A percentile compares a stretch with the other conserved stretches of the same genome.
Conservation (phyloP, 139 green algal genomes). For the Medakamo hakoo region DNA sequence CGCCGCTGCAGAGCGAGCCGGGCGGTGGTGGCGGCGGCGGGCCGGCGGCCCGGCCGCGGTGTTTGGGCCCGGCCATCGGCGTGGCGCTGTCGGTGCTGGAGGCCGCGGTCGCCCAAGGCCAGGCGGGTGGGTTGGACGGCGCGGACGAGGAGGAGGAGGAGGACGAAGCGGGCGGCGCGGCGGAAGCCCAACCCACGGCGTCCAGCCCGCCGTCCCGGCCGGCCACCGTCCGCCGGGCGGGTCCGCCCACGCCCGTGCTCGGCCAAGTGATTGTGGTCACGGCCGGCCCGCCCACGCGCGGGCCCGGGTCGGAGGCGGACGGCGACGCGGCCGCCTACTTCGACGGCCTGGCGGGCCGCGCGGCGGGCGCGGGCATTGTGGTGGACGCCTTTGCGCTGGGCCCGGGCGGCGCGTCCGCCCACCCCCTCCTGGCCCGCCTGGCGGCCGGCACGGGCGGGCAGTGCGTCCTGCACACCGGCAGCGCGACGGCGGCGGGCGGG, state of each 20-base stretch:
- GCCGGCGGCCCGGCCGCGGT: not conserved
- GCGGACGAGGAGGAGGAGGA: too few species aligned
- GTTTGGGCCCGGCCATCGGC: not conserved
- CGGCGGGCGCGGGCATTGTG: not conserved
- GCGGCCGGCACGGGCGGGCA: not conserved
- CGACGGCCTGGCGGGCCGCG: not conserved
- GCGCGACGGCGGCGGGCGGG: too few species aligned
- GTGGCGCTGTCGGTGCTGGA: not conserved
- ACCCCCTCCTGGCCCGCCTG: not conserved
- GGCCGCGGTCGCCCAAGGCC: too few species aligned
- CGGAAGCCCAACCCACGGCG: not conserved
- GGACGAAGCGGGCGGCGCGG: too few species aligned
- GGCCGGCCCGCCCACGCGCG: too few species aligned
- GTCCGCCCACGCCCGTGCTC: not conserved
- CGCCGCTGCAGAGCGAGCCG: not conserved
- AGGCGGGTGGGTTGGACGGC: too few species aligned
- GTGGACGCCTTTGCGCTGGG: not conserved
- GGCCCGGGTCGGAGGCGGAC: too few species aligned
- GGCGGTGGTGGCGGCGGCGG: not conserved
- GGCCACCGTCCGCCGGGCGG: too few species aligned
- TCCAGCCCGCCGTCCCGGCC: not conserved
- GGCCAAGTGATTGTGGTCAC: not conserved
- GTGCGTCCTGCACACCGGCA: not conserved
- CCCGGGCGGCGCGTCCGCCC: too few species aligned
- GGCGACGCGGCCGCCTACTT: not conserved